Percentiles rank a stretch among this genome's conserved stretches.
These are phyloP conservation scores for Candida smagusa DNA, from an alignment of 1,139 yeast genomes.

Conservation along the genomic window DNA sequence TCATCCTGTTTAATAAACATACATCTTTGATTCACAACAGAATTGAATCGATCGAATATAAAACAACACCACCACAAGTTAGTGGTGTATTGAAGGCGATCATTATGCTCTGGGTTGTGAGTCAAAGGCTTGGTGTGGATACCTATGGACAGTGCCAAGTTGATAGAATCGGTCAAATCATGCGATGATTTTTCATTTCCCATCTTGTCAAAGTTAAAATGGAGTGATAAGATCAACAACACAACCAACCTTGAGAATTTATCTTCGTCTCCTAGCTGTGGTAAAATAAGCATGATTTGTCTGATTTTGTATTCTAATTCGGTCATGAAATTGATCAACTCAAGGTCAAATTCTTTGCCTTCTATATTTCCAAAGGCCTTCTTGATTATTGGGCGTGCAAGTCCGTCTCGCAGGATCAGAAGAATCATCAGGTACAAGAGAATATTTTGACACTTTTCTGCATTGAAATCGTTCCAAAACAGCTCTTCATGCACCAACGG, in stretches of 20 bases:
- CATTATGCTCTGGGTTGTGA: slow-evolving; percentile 11
- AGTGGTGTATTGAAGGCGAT: slow-evolving; percentile 21
- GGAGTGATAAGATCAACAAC: slow-evolving; percentile 27
- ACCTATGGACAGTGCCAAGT: slow-evolving; percentile 28
- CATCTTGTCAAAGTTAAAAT: slow-evolving; percentile 26
- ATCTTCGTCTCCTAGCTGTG: slow-evolving; percentile 38
- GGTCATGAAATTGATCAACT: slow-evolving; percentile 18
- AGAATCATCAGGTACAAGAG: slow-evolving; percentile 29
- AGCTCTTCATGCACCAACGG: slow-evolving; percentile 27
- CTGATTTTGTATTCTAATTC: slow-evolving; percentile 36
- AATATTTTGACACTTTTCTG: slow-evolving; percentile 21
- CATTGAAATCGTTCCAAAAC: slow-evolving; percentile 29
- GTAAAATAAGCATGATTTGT: slow-evolving; percentile 30
- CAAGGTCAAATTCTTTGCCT: slow-evolving; percentile 10
- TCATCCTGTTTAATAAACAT: slow-evolving; percentile 33
- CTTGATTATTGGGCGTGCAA: slow-evolving; percentile 26
- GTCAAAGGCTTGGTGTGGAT: slow-evolving; percentile 30
- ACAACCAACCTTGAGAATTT: slow-evolving; percentile 28
- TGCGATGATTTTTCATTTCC: slow-evolving; percentile 38
- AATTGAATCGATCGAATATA: slow-evolving; percentile 34
- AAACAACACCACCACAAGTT: slow-evolving; percentile 38
- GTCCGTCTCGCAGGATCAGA: slow-evolving; percentile 24
- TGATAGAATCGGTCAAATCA: slow-evolving; percentile 31
- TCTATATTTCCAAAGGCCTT: slow-evolving; percentile 9
- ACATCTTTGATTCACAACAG: slow-evolving; percentile 36